Percentiles rank a stretch among this genome's conserved stretches.
Evolutionary conservation across 768 basidiomycete species (phyloP).

Genomic region (Pleurotus citrinopileatus): DNA sequence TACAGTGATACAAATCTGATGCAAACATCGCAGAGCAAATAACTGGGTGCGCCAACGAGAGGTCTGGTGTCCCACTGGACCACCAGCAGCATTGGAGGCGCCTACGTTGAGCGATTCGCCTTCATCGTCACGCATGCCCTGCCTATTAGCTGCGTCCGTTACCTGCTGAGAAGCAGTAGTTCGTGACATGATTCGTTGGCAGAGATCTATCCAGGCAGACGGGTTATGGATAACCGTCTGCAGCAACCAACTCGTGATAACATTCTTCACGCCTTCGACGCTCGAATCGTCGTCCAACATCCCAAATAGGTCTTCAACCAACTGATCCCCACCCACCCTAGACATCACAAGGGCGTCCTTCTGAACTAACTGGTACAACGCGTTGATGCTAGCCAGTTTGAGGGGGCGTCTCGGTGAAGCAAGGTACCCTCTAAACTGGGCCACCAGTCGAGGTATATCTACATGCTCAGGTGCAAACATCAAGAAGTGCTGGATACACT

Average conservation of each 20-base stretch:
- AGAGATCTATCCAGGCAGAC: conserved; percentile 97
- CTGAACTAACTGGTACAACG: conserved; percentile 95
- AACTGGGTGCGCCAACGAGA: conserved; percentile 96
- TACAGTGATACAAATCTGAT: conserved; percentile 81
- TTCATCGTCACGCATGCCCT: conserved; percentile 77
- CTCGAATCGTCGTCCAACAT: conserved; percentile 94
- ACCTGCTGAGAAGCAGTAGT: conserved; percentile 84
- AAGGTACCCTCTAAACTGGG: conserved; percentile 75
- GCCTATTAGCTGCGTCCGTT: conserved; percentile 55
- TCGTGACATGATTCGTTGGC: conserved; percentile 94
- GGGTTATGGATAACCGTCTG: conserved; percentile 94
- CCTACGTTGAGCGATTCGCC: conserved; percentile 83
- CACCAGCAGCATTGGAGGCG: conserved; percentile 35
- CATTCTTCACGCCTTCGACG: conserved; percentile 89
- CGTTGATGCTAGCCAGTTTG: conserved; percentile 93
- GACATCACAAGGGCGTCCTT: conserved; percentile 91
- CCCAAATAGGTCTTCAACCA: conserved; percentile 93
- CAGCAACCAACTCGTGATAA: conserved; percentile 91
- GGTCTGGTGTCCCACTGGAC: conserved; percentile 43
- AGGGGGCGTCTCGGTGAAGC: conserved; percentile 79
- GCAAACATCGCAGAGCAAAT: conserved; percentile 90
- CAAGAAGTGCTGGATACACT: conserved; percentile 93
- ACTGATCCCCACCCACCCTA: conserved; percentile 86
- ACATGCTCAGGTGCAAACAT: conserved; percentile 92
- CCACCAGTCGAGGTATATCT: conserved; percentile 76